Evolutionary conservation across 129 eudicot species (phyloP).

Genomic region (sunflower (Helianthus annuus)): DNA sequence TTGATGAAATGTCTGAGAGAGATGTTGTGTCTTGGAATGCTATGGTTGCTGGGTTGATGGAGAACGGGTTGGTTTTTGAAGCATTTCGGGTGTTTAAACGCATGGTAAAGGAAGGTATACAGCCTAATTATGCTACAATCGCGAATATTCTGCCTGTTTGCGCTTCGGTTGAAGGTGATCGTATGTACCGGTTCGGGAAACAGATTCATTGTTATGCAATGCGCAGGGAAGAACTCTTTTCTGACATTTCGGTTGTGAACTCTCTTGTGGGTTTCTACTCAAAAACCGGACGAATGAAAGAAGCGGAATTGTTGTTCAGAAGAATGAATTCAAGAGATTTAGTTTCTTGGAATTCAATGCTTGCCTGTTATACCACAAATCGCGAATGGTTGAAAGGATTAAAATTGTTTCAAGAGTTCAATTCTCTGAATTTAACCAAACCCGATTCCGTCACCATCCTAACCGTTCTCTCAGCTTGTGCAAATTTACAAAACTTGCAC

Average conservation of each 20-base stretch:
- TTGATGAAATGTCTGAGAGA: constrained; percentile 55
- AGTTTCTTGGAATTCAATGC: constrained; percentile 84
- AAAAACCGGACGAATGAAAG: constrained; percentile 44
- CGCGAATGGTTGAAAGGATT: constrained; percentile 63
- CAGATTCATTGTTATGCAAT: constrained; percentile 63
- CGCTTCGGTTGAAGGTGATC: constrained; percentile 36
- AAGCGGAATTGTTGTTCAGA: constrained; percentile 53
- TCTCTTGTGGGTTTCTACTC: constrained; percentile 73
- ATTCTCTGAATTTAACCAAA: constrained; percentile 22
- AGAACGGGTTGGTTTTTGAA: constrained; percentile 56
- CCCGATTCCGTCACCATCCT: constrained; percentile 70
- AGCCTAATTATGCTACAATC: constrained; percentile 79
- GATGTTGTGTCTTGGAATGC: constrained; percentile 93
- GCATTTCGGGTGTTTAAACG: constrained; percentile 55
- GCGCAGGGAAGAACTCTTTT: constrained; percentile 46
- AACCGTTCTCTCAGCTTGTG: constrained; percentile 65
- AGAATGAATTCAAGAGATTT: constrained; percentile 60
- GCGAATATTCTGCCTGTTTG: constrained; percentile 70
- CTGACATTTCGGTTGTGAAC: constrained; percentile 56
- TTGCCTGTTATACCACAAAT: constrained; percentile 69
- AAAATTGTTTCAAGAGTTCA: constrained; percentile 45
- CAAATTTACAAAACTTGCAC: constrained; percentile 43
- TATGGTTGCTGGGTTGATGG: constrained; percentile 71
- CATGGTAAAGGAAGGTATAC: constrained; percentile 53
- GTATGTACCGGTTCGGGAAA: constrained; percentile 46